Conservation (phyloP, 441 rosid species). For the Cnidoscolus chayamansa region DNA sequence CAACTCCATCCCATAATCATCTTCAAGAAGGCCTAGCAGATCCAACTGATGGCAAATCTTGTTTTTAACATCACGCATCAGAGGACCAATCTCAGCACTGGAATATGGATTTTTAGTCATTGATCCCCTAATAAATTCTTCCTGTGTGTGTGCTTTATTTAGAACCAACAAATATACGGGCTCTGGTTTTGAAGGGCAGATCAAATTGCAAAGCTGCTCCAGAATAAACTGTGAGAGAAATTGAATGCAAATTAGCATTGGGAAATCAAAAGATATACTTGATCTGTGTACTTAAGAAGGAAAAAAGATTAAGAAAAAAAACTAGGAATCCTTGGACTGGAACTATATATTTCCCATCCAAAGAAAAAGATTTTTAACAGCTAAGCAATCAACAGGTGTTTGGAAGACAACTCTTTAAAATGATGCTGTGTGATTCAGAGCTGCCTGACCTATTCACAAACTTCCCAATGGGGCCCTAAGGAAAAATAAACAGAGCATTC, state of each 20-base stretch:
- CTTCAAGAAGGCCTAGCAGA: slow-evolving; percentile 84
- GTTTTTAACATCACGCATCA: slow-evolving; percentile 99
- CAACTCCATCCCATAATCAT: slow-evolving; percentile 99
- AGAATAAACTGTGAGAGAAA: slow-evolving; percentile 81
- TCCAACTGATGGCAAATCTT: slow-evolving; percentile 98
- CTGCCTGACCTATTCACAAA: neutral
- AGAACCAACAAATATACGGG: slow-evolving; percentile 81
- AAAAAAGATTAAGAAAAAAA: neutral
- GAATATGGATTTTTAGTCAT: slow-evolving; percentile 99
- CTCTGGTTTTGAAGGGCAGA: slow-evolving; percentile 98
- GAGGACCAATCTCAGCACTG: slow-evolving; percentile 97
- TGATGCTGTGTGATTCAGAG: neutral
- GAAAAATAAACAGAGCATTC: neutral
- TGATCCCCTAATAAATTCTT: slow-evolving; percentile 98
- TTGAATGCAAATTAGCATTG: slow-evolving; percentile 22
- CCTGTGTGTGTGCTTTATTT: slow-evolving; percentile 98
- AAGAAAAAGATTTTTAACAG: neutral
- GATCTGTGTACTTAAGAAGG: neutral
- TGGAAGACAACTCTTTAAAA: neutral
- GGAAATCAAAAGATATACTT: neutral
- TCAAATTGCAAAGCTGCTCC: slow-evolving; percentile 99
- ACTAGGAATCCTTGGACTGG: neutral
- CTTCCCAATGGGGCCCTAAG: neutral
- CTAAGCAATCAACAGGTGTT: neutral
- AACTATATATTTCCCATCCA: neutral